Percentiles rank a stretch among this genome's conserved stretches.
Evolutionary conservation across 2,329 filamentous ascomycete genomes (phyloP).

Genomic region (Diaporthe helianthi): DNA sequence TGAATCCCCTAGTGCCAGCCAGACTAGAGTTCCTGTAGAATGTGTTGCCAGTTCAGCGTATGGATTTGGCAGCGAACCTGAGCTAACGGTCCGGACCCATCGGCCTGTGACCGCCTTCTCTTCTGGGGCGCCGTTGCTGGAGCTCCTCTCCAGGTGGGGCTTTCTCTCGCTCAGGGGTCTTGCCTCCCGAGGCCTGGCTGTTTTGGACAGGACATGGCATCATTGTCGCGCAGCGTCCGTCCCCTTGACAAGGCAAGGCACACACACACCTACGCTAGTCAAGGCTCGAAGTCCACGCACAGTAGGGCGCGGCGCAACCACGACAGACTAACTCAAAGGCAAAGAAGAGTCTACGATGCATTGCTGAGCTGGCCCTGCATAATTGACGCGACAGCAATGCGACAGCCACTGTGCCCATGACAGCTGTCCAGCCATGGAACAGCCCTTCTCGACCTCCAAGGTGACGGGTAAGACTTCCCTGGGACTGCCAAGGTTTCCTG

Average conservation of each 20-base stretch:
- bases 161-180: conserved; percentile 1
- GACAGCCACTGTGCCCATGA: conserved; percentile 36
- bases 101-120: neutral
- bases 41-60: no score
- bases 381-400: conserved; percentile 15
- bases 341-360: conserved; percentile 1
- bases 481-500: no score
- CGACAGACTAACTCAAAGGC: neutral
- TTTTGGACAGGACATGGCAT: conserved; percentile 6
- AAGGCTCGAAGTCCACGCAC: neutral
- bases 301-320: neutral
- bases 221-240: neutral
- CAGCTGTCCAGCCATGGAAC: conserved; percentile 64
- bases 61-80: neutral
- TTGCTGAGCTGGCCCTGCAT: conserved; percentile 34
- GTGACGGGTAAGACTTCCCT: conserved; percentile 67
- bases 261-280: neutral
- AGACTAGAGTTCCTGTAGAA: no score
- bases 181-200: neutral
- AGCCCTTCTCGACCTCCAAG: conserved; percentile 75
- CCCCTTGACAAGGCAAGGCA: neutral
- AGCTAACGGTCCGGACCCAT: neutral
- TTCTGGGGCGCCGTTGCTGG: neutral
- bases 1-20: no score
- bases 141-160: neutral